Conservation (phyloP, 2,329 filamentous ascomycete species). For the Harringtonia aguacate region DNA sequence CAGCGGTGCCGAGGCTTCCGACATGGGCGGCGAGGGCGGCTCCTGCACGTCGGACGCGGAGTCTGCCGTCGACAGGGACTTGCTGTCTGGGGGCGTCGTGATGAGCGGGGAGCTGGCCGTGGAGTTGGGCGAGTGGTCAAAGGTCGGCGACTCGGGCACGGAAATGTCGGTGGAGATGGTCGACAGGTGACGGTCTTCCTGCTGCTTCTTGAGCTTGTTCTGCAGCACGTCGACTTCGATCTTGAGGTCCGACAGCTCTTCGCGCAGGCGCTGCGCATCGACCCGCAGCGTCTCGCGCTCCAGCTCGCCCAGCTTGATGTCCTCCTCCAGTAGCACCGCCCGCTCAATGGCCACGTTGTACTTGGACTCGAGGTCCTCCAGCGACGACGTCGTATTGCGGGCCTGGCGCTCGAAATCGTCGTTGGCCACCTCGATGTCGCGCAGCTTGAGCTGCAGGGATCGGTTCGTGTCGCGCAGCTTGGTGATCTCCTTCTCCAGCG, state of each 20-base stretch:
- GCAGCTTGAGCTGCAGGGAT: slow-evolving; percentile 68
- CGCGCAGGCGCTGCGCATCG: slow-evolving; percentile 77
- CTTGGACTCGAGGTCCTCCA: slow-evolving; percentile 95
- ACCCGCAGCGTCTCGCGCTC: slow-evolving; percentile 85
- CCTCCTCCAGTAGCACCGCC: slow-evolving; percentile 86
- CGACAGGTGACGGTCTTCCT: slow-evolving; percentile 46
- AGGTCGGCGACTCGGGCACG: slow-evolving; percentile 57
- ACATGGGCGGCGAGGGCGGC: slow-evolving; percentile 88
- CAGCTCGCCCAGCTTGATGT: slow-evolving; percentile 82
- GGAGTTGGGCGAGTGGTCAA: slow-evolving; percentile 69
- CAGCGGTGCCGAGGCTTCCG: slow-evolving; percentile 62
- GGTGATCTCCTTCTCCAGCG: slow-evolving; percentile 92
- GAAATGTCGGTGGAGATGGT: slow-evolving; percentile 52
- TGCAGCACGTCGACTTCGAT: slow-evolving; percentile 91
- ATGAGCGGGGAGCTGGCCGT: slow-evolving; percentile 86
- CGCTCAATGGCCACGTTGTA: slow-evolving; percentile 92
- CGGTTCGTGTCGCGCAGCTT: slow-evolving; percentile 76
- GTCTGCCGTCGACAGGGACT: slow-evolving; percentile 47
- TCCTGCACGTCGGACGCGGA: slow-evolving; percentile 59
- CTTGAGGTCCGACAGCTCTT: slow-evolving; percentile 86
- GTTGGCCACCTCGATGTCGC: slow-evolving; percentile 95
- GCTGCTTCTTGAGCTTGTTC: slow-evolving; percentile 79
- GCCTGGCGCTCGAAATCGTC: slow-evolving; percentile 97
- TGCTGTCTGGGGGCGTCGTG: slow-evolving; percentile 69
- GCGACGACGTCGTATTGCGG: slow-evolving; percentile 85